Evolutionary conservation across 164 flowering plant species (phyloP).

Genomic region (Vitis labrusca): DNA sequence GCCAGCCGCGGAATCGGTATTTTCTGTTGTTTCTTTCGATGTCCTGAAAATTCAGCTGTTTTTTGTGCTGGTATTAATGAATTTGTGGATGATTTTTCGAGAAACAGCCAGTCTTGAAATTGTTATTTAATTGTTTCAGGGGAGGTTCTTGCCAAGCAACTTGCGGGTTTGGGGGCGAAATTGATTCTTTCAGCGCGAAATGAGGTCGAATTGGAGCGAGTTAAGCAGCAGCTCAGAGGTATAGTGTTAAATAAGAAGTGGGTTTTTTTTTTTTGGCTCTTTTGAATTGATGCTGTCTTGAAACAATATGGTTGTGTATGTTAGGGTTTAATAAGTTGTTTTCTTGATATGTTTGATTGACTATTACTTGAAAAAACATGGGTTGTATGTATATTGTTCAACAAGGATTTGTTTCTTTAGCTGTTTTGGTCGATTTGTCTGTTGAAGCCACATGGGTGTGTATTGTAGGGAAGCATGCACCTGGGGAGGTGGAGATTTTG

Average conservation of each 20-base stretch:
- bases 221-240: constrained; percentile 75
- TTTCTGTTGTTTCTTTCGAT: background rate
- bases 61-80: no score
- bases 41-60: background rate
- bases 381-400: no score
- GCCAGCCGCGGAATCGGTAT: constrained; percentile 95
- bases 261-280: background rate
- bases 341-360: constrained; percentile 1
- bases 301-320: no score
- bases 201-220: constrained; percentile 79
- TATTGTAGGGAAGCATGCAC: constrained; percentile 80
- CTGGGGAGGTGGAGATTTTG: constrained; percentile 66
- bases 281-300: no score
- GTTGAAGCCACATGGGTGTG: no score
- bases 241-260: constrained; percentile 5
- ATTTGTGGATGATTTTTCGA: background rate
- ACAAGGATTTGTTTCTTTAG: no score
- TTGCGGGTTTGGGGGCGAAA: constrained; percentile 83
- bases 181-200: constrained; percentile 86
- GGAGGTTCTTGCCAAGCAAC: constrained; percentile 80
- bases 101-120: background rate
- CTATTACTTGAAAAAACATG: no score
- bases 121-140: constrained; percentile 34
- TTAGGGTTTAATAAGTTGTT: no score
- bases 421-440: no score